phyloP scores from a whole-genome alignment of 2,329 filamentous ascomycete genomes.

The Sphaerostilbella broomeana region DNA sequence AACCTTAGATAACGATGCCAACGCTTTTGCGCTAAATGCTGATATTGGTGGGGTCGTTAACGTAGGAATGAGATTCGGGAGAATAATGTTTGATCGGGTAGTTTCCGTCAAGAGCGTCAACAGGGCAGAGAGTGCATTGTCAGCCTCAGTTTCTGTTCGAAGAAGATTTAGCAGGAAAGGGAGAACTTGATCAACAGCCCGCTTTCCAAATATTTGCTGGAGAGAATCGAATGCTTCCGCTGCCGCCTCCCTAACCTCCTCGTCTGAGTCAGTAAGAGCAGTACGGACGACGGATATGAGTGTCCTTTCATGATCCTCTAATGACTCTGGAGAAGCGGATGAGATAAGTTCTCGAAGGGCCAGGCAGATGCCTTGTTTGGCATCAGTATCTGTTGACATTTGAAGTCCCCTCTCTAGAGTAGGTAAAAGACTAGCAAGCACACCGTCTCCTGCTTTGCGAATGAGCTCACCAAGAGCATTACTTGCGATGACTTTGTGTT shows the following conservation, averaged over 20 bases:
- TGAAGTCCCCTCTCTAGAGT: constrained; percentile 89
- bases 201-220: constrained; percentile 90
- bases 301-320: constrained; percentile 92
- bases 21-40: constrained; percentile 86
- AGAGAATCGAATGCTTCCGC: constrained; percentile 95
- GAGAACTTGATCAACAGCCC: constrained; percentile 88
- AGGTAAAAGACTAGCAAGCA: constrained; percentile 79
- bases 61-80: constrained; percentile 92
- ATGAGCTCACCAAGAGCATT: constrained; percentile 96
- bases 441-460: constrained; percentile 89
- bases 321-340: constrained; percentile 77
- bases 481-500: constrained; percentile 97
- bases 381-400: constrained; percentile 81
- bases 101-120: constrained; percentile 91
- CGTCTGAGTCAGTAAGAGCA: constrained; percentile 82
- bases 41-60: constrained; percentile 85
- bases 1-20: constrained; percentile 89
- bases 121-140: constrained; percentile 86
- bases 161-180: constrained; percentile 88
- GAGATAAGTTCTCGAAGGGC: constrained; percentile 89
- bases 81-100: constrained; percentile 88
- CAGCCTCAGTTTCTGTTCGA: constrained; percentile 75
- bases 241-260: constrained; percentile 87
- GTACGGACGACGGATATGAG: constrained; percentile 91
- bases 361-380: constrained; percentile 95